A percentile compares a stretch with the other conserved stretches of the same genome.
Conservation (phyloP, 1,284 basidiomycete genomes). For the Mrakiaceae sp. region DNA sequence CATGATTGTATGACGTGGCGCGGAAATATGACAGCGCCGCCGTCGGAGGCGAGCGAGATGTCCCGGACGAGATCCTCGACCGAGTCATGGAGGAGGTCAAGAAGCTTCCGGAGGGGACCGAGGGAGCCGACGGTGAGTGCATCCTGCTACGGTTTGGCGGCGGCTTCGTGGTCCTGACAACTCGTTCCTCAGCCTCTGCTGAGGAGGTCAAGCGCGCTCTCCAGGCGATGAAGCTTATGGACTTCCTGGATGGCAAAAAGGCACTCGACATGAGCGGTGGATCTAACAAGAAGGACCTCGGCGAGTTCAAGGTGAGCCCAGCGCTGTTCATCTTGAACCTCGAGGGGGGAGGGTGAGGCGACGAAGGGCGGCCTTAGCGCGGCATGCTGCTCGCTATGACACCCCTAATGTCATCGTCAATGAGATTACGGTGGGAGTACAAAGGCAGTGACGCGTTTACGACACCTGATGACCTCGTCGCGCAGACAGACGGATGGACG, state of each 20-base stretch:
- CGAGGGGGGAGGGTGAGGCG: too few relatives aligned
- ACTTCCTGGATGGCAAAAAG: slow-evolving; percentile 31
- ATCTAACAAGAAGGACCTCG: slow-evolving; percentile 61
- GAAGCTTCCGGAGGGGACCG: slow-evolving; percentile 19
- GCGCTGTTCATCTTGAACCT: not conserved
- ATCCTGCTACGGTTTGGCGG: not conserved
- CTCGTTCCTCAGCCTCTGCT: not conserved
- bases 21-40: slow-evolving; percentile 18
- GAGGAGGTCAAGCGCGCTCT: slow-evolving; percentile 33
- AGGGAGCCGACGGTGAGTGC: slow-evolving; percentile 21
- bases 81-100: slow-evolving; percentile 28
- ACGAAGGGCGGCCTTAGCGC: too few relatives aligned
- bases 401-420: too few relatives aligned
- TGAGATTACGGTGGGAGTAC: too few relatives aligned
- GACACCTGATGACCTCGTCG: too few relatives aligned
- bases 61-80: slow-evolving; percentile 31
- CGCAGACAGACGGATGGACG: too few relatives aligned
- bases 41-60: slow-evolving; percentile 21
- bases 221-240: slow-evolving; percentile 36
- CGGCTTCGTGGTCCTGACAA: too few relatives aligned
- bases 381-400: too few relatives aligned
- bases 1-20: not conserved
- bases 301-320: slow-evolving; percentile 65
- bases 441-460: too few relatives aligned
- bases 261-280: slow-evolving; percentile 31